Evolutionary conservation across 2,329 filamentous ascomycete species (phyloP), one percentile per base, ranked within the genome.

Genomic region (Fusarium pseudocircinatum): DNA sequence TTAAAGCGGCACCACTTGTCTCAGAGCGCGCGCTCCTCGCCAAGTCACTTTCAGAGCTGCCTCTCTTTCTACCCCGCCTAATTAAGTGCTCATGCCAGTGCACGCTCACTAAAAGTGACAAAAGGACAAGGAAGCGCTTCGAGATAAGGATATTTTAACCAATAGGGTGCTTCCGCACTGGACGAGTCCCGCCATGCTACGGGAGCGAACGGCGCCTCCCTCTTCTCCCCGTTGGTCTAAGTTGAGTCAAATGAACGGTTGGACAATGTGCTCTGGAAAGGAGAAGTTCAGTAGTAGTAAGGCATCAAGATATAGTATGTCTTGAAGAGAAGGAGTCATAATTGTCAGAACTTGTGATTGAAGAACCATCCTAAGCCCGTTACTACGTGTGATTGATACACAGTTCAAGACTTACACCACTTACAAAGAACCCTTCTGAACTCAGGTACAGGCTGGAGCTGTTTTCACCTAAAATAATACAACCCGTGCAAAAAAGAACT

Each of bases 1-100:
- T 75, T 72, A 78, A 78, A 78, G 76, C 76, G 70, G 76, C 73
- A 63, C 39, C 53, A 54, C 63, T 58, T 75, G 69, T 78, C 73
- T 76, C 63, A 71, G 40, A 63, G 59, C 68, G 49, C 68, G 49
- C 57, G 64, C 63, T 69, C 67, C 52, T 58, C 59, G 34, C 18
- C 40, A 77, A 74, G 77, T 78, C 73, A 64, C 71, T 76, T 52
- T 44, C 22, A 63, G 77, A 67, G 77, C 54, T 69, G 49, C 62
- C 61, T 73, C 76, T 75, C 77, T 59, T 39, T 56, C 18, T 60
- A 69, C 74, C 77, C 73, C 73, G 73, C 74, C 60, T 68, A 68
- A 65, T 47, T 60, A 20, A 46, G 70, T 73, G 66, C 75, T 76
- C 65, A 67, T 71, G 64, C 57, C 72, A 73, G 78, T 78, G 78